A percentile compares a stretch with the other conserved stretches of the same genome.
phyloP scores from a whole-genome alignment of 1,284 basidiomycete species.

The Apiotrichum sp. region DNA sequence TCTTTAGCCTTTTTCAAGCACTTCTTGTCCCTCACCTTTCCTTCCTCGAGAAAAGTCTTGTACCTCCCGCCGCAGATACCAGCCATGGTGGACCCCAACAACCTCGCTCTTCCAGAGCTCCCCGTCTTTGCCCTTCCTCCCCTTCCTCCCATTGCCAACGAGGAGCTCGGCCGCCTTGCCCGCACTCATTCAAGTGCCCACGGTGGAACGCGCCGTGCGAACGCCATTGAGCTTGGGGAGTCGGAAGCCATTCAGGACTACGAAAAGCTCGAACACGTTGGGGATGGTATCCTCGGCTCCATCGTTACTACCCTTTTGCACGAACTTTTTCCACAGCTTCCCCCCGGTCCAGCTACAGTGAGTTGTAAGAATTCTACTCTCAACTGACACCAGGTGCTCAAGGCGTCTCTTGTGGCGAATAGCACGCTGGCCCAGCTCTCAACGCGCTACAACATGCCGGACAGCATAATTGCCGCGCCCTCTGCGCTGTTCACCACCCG shows the following conservation, averaged over 20 bases:
- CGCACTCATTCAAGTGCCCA: constrained; percentile 26
- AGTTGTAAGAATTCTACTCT: constrained; percentile 3
- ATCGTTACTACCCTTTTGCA: constrained; percentile 34
- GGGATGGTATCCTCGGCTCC: constrained; percentile 29
- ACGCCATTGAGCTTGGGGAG: constrained; percentile 8
- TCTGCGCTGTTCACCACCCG: constrained; percentile 12
- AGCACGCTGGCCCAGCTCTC: constrained; percentile 29
- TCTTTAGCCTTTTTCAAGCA: background rate
- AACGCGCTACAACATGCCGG: constrained; percentile 21
- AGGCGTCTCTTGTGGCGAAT: constrained; percentile 31
- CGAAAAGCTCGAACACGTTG: constrained; percentile 43
- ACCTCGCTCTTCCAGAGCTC: constrained; percentile 13
- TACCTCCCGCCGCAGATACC: too few species aligned
- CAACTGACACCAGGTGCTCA: constrained; percentile 23
- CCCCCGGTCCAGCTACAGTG: constrained; percentile 31
- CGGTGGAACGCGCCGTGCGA: constrained; percentile 1
- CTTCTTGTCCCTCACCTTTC: background rate
- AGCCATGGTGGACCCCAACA: background rate
- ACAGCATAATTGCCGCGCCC: constrained; percentile 21
- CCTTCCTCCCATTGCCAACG: constrained; percentile 27
- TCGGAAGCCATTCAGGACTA: constrained; percentile 24
- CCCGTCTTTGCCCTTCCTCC: constrained; percentile 26
- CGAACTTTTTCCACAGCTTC: constrained; percentile 32
- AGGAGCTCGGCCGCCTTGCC: constrained; percentile 12
- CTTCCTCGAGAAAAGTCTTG: too few species aligned